Conservation (phyloP, 257 asterid species). For the Capsicum pubescens region DNA sequence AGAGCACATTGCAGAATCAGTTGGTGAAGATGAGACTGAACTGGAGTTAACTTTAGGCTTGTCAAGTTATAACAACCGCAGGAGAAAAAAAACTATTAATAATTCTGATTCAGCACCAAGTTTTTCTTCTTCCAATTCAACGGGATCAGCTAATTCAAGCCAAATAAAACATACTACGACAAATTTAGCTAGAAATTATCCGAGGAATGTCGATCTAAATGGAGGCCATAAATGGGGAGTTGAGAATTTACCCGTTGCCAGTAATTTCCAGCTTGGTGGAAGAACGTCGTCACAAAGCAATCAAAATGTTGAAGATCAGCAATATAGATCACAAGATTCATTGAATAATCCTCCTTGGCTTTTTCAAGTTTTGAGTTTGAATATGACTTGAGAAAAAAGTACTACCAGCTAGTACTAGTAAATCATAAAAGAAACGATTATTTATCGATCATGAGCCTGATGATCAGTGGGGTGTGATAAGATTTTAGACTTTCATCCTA, state of each 20-base stretch:
- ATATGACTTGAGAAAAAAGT: slow-evolving; percentile 49
- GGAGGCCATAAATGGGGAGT: slow-evolving; percentile 55
- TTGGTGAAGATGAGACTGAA: slow-evolving; percentile 37
- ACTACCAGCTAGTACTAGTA: neutral
- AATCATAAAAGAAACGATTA: neutral
- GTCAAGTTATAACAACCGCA: slow-evolving; percentile 42
- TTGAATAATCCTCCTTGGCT: slow-evolving; percentile 74
- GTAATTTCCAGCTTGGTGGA: slow-evolving; percentile 30
- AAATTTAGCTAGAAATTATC: slow-evolving; percentile 29
- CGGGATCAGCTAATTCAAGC: slow-evolving; percentile 47
- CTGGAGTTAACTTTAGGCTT: slow-evolving; percentile 91
- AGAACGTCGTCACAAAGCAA: slow-evolving; percentile 24
- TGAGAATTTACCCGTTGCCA: slow-evolving; percentile 37
- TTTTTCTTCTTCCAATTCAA: slow-evolving; percentile 66
- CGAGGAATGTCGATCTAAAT: slow-evolving; percentile 21
- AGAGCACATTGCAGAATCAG: slow-evolving; percentile 34
- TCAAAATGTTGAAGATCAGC: slow-evolving; percentile 40
- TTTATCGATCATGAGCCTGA: neutral
- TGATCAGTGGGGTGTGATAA: slow-evolving; percentile 23
- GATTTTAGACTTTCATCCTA: slow-evolving; percentile 26
- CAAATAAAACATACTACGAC: slow-evolving; percentile 42
- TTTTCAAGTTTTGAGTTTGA: slow-evolving; percentile 73
- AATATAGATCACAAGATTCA: slow-evolving; percentile 53
- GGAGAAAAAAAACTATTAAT: slow-evolving; percentile 34
- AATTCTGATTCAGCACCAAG: slow-evolving; percentile 59